Percentiles rank a stretch among this genome's conserved stretches.
Conservation (phyloP, 2,329 filamentous ascomycete species). For the Sporothrix variecibatus region DNA sequence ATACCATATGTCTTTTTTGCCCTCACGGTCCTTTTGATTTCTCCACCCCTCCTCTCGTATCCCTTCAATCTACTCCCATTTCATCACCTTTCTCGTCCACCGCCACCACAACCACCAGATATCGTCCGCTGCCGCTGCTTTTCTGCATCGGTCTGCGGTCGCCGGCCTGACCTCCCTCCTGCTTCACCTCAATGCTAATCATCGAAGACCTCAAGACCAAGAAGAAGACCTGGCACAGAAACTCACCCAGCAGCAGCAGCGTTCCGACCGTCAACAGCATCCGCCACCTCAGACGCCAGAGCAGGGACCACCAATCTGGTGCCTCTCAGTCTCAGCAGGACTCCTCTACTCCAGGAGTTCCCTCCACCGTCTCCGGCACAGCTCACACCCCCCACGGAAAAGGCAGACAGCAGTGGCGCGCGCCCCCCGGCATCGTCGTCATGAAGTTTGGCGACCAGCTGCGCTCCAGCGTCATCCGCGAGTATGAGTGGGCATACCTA, state of each 20-base stretch:
- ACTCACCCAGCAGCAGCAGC: slow-evolving; percentile 18
- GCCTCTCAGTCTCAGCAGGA: slow-evolving; percentile 20
- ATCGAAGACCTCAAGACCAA: slow-evolving; percentile 50
- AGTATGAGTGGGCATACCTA: slow-evolving; percentile 98
- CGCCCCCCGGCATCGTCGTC: slow-evolving; percentile 56
- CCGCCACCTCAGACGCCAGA: background rate
- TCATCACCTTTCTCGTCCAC: background rate
- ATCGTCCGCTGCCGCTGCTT: background rate
- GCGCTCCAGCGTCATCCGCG: slow-evolving; percentile 90
- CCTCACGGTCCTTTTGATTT: background rate
- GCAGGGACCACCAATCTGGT: slow-evolving; percentile 9
- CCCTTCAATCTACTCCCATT: background rate
- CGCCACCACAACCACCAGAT: no score
- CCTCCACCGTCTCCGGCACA: background rate
- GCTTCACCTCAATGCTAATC: slow-evolving; percentile 50
- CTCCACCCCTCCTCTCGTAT: background rate
- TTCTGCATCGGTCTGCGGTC: background rate
- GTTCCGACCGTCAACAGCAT: slow-evolving; percentile 22
- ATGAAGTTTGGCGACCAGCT: slow-evolving; percentile 96
- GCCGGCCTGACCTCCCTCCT: slow-evolving; percentile 12
- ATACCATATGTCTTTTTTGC: background rate
- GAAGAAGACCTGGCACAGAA: slow-evolving; percentile 45
- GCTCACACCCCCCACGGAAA: background rate
- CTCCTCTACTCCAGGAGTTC: background rate
- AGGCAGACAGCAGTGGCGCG: slow-evolving; percentile 35